phyloP scores from a whole-genome alignment of 768 basidiomycete species.

The Stropharia rugosoannulata region DNA sequence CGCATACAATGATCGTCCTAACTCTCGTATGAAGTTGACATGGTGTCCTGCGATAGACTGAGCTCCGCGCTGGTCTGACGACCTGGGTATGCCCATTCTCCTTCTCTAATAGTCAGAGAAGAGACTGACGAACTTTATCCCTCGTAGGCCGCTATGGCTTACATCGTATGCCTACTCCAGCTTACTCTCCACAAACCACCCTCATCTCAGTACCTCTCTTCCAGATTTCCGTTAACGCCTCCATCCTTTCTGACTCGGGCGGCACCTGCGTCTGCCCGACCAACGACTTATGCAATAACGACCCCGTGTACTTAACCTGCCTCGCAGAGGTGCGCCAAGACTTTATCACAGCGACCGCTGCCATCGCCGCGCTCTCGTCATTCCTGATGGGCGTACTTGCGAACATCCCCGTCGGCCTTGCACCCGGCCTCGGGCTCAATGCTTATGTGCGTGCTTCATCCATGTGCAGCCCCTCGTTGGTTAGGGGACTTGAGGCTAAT shows the following conservation, averaged over 20 bases:
- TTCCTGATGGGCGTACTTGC: slow-evolving; percentile 83
- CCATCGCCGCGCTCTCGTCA: slow-evolving; percentile 70
- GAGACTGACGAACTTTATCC: not conserved
- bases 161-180: slow-evolving; percentile 54
- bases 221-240: slow-evolving; percentile 84
- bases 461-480: not conserved
- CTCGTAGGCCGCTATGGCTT: slow-evolving; percentile 74
- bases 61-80: slow-evolving; percentile 76
- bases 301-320: slow-evolving; percentile 56
- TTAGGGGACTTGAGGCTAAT: not conserved
- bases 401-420: slow-evolving; percentile 88
- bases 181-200: not conserved
- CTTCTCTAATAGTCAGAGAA: slow-evolving; percentile 6
- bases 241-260: slow-evolving; percentile 73
- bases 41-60: slow-evolving; percentile 45
- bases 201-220: slow-evolving; percentile 5
- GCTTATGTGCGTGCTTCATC: slow-evolving; percentile 57
- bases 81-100: slow-evolving; percentile 61
- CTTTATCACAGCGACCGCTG: slow-evolving; percentile 81
- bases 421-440: slow-evolving; percentile 82
- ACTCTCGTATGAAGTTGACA: not conserved
- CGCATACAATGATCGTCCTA: slow-evolving; percentile 5
- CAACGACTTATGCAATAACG: slow-evolving; percentile 50
- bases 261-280: slow-evolving; percentile 79
- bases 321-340: slow-evolving; percentile 65